phyloP scores from a whole-genome alignment of 805 yeast species.

The Starmerella davenportii region DNA sequence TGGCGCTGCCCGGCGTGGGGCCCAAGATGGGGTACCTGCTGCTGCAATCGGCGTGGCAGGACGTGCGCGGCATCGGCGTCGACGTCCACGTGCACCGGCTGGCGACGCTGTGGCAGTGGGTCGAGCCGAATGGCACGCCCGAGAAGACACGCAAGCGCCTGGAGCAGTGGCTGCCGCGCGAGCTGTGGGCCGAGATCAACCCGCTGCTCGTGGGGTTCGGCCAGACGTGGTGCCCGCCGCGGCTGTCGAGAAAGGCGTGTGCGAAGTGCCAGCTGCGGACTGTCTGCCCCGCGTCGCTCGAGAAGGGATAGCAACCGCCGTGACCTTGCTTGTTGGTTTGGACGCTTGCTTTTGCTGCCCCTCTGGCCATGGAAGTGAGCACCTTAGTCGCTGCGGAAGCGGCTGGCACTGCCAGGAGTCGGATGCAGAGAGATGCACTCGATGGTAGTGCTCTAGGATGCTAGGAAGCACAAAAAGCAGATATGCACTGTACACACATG shows the following conservation, averaged over 20 bases:
- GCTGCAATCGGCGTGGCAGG: constrained; percentile 65
- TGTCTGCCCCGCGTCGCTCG: constrained; percentile 6
- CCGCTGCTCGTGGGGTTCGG: constrained; percentile 87
- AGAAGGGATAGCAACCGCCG: not conserved
- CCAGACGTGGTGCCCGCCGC: constrained; percentile 65
- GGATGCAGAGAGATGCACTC: no score
- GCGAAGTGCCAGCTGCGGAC: constrained; percentile 4
- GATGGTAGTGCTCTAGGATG: no score
- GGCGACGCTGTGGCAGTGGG: constrained; percentile 71
- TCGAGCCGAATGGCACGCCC: constrained; percentile 40
- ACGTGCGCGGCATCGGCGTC: constrained; percentile 71
- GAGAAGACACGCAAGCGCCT: constrained; percentile 54
- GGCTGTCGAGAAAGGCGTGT: constrained; percentile 16
- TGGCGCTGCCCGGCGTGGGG: constrained; percentile 75
- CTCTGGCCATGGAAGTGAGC: no score
- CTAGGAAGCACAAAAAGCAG: no score
- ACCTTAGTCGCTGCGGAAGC: no score
- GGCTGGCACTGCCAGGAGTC: no score
- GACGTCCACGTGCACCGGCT: constrained; percentile 79
- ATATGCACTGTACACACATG: no score
- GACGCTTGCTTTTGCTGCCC: no score
- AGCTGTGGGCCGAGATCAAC: constrained; percentile 69
- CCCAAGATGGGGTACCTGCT: constrained; percentile 84
- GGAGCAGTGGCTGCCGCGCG: constrained; percentile 56
- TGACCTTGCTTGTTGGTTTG: not conserved